These are phyloP conservation scores for Uncinocarpus reesii DNA, from an alignment of 2,329 filamentous ascomycete genomes.

Conservation along the genomic window DNA sequence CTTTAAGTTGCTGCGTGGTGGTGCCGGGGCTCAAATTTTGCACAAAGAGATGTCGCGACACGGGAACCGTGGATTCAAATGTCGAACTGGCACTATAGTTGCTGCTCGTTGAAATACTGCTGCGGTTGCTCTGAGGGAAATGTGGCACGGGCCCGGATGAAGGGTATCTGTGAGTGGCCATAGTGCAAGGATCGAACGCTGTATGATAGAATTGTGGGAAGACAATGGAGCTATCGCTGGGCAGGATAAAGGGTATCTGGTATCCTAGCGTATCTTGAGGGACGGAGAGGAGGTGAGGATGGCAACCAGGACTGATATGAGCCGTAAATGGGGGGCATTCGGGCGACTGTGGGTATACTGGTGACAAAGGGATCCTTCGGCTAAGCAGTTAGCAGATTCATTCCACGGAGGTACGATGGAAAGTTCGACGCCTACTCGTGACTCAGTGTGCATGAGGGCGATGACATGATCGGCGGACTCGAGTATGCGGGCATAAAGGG, in stretches of 20 bases:
- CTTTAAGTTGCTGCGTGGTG: conserved; percentile 23
- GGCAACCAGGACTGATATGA: conserved; percentile 5
- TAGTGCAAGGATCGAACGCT: conserved; percentile 23
- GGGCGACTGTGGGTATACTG: conserved; percentile 14
- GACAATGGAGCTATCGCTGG: conserved; percentile 16
- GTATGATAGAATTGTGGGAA: conserved; percentile 24
- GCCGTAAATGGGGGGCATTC: conserved; percentile 15
- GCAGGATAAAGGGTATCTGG: conserved; percentile 15
- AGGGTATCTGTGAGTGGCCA: conserved; percentile 24
- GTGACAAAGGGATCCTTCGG: conserved; percentile 15
- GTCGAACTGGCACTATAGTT: conserved; percentile 10
- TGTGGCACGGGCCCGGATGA: conserved; percentile 20
- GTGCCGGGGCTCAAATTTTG: conserved; percentile 24
- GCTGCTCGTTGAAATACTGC: conserved; percentile 13
- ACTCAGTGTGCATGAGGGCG: conserved; percentile 29
- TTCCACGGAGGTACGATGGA: not conserved
- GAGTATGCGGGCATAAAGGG: conserved; percentile 25
- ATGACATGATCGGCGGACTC: conserved; percentile 26
- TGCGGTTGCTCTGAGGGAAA: conserved; percentile 13
- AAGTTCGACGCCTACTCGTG: conserved; percentile 26
- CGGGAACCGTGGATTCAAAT: conserved; percentile 1
- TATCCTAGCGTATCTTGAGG: conserved; percentile 16
- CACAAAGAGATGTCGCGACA: conserved; percentile 19
- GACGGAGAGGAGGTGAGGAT: conserved; percentile 13
- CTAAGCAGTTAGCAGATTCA: not conserved